Evolutionary conservation across 225 moss, liverwort and hornwort genomes (phyloP).

Genomic region (Polytrichum commune): DNA sequence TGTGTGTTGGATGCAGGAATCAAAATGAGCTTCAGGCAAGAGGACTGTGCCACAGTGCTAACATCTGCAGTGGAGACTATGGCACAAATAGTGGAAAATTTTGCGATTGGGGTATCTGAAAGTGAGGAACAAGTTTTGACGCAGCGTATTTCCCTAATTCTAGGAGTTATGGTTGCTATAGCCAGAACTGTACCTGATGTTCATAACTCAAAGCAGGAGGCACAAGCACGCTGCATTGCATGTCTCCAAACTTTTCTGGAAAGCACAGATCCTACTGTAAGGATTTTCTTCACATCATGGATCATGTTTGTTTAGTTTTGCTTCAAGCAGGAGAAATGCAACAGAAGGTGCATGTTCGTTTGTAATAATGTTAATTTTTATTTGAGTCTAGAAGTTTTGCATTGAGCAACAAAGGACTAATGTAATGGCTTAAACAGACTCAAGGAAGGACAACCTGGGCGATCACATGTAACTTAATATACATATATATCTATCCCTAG

Average conservation of each 20-base stretch:
- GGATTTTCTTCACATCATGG: background rate
- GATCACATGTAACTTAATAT: no score
- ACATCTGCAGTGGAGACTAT: constrained; percentile 82
- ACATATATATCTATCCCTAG: no score
- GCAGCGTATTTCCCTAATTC: constrained; percentile 50
- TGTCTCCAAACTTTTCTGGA: constrained; percentile 66
- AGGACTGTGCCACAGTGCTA: constrained; percentile 63
- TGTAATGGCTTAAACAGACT: no score
- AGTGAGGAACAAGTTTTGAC: constrained; percentile 38
- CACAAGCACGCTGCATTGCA: constrained; percentile 69
- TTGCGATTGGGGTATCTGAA: constrained; percentile 29
- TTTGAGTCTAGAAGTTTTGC: no score
- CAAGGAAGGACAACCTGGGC: no score
- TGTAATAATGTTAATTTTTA: no score
- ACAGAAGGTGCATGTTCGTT: no score
- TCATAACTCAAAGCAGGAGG: constrained; percentile 44
- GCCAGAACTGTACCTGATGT: constrained; percentile 61
- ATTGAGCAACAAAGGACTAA: no score
- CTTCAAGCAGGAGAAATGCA: no score
- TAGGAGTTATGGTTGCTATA: constrained; percentile 67
- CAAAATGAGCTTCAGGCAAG: constrained; percentile 27
- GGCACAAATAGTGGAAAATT: constrained; percentile 43
- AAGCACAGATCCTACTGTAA: constrained; percentile 50
- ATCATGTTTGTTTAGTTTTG: no score
- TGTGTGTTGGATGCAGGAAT: constrained; percentile 18